These are phyloP conservation scores for Colletotrichum sp. DNA, from an alignment of 2,329 filamentous ascomycete genomes.

Conservation along the genomic window DNA sequence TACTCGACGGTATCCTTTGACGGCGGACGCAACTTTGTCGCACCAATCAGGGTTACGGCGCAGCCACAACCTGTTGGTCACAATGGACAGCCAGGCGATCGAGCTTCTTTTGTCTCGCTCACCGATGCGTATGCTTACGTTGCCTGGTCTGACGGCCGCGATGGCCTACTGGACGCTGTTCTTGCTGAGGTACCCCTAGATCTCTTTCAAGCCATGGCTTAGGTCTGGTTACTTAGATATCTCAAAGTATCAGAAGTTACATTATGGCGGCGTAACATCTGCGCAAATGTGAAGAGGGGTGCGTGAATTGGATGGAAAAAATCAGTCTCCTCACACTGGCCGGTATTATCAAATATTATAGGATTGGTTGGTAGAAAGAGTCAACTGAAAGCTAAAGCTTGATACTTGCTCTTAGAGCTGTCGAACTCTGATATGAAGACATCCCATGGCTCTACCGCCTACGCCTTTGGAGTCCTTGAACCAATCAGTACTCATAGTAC, in stretches of 20 bases:
- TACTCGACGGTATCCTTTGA: background rate
- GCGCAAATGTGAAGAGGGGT: background rate
- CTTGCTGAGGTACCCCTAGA: background rate
- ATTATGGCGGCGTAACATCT: background rate
- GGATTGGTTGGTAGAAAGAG: background rate
- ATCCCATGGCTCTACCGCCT: background rate
- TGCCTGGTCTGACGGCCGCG: background rate
- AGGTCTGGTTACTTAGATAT: background rate
- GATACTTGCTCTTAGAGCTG: accelerated
- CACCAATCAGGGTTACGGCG: background rate
- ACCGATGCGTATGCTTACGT: background rate
- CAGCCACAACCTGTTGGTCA: background rate
- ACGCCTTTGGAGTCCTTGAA: background rate
- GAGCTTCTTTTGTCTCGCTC: background rate
- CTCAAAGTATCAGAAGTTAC: background rate
- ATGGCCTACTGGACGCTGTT: background rate
- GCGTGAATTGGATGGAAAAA: background rate
- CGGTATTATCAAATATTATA: background rate
- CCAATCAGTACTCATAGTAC: background rate
- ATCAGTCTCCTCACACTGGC: background rate
- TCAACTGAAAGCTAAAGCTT: background rate
- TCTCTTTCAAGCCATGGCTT: background rate
- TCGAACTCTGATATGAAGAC: background rate
- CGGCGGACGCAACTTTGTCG: background rate
- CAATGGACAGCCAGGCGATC: background rate